Evolutionary conservation across 768 basidiomycete species (phyloP), one percentile per base, ranked within the genome.

Genomic region (Boletus vermiculosoides): DNA sequence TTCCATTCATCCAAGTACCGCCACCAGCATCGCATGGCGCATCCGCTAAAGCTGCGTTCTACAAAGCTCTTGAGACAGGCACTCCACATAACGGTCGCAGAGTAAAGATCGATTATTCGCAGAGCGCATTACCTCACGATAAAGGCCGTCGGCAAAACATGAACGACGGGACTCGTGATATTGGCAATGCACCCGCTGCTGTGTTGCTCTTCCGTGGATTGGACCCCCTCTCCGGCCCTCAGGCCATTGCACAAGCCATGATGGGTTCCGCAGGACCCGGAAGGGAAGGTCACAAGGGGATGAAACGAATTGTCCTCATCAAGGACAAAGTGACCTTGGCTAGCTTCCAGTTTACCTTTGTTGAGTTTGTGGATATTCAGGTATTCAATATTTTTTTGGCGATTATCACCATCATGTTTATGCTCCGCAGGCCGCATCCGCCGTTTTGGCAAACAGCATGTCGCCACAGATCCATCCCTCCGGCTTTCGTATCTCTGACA

Each of bases 141-240:
- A 82, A 81, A 63, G 81, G 83, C 12, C 80, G 84, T 48, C 80
- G 84, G 61, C 83, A 84, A 53, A 85, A 86, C 54, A 70, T 79
- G 71, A 98, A 96, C 67, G 97, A 99, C 65, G 97, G 97, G 3
- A 98, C 92, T 52, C 83, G 94, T 52, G 96, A 99, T 74, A 96
- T 98, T 66, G 96, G 93, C 59, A 91, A 90, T 61, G 74, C 89
- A 2, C 90, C 90, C 62, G 82, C 83, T 28, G 81, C 92, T 22
- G 86, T 98, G 16, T 77, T 99, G 15, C 80, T 99, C 15, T 88
- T 99, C 68, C 87, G 96, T 42, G 92, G 93, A 16, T 79, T 99
- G 33, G 96, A 98, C 69, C 85, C 88, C 15, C 78, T 92, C 23
- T 94, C 93, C 39, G 87, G 88, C 18, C 92, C 90, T 47, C 89